Evolutionary conservation across 805 yeast genomes (phyloP).

Genomic region (Candida peoriensis): DNA sequence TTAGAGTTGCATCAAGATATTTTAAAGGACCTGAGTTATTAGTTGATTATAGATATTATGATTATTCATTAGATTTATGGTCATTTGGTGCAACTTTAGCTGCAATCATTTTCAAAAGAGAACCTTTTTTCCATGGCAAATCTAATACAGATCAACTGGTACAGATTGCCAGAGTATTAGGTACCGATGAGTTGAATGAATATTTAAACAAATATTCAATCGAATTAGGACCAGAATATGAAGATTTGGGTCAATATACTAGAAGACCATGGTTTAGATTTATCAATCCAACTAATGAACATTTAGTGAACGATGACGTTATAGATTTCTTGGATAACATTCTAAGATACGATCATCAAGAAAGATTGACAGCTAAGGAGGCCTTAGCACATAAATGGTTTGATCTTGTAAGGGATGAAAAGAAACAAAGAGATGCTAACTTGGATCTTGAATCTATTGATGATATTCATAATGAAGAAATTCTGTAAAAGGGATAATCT

Average conservation of each 20-base stretch:
- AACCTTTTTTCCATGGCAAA: slow-evolving; percentile 89
- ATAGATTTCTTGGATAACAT: slow-evolving; percentile 70
- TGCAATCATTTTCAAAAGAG: slow-evolving; percentile 80
- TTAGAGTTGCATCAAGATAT: slow-evolving; percentile 86
- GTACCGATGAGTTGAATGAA: slow-evolving; percentile 67
- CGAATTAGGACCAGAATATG: slow-evolving; percentile 70
- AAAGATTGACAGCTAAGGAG: slow-evolving; percentile 81
- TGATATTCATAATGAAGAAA: not conserved
- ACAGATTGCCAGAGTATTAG: slow-evolving; percentile 82
- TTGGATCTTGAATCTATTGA: not conserved
- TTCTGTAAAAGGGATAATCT: slow-evolving; percentile 1
- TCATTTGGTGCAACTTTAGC: slow-evolving; percentile 90
- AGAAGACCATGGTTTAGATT: slow-evolving; percentile 66
- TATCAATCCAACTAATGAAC: slow-evolving; percentile 47
- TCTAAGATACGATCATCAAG: slow-evolving; percentile 80
- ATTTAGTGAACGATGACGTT: slow-evolving; percentile 47
- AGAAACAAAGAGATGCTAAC: not conserved
- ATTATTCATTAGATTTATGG: slow-evolving; percentile 88
- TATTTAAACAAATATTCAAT: slow-evolving; percentile 69
- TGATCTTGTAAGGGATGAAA: slow-evolving; percentile 14
- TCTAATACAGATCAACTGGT: slow-evolving; percentile 90
- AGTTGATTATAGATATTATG: slow-evolving; percentile 78
- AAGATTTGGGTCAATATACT: slow-evolving; percentile 63
- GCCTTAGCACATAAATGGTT: slow-evolving; percentile 78
- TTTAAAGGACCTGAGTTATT: slow-evolving; percentile 90